Conservation (phyloP, 495 filamentous ascomycete genomes). For the Annulohypoxylon maeteangense region DNA sequence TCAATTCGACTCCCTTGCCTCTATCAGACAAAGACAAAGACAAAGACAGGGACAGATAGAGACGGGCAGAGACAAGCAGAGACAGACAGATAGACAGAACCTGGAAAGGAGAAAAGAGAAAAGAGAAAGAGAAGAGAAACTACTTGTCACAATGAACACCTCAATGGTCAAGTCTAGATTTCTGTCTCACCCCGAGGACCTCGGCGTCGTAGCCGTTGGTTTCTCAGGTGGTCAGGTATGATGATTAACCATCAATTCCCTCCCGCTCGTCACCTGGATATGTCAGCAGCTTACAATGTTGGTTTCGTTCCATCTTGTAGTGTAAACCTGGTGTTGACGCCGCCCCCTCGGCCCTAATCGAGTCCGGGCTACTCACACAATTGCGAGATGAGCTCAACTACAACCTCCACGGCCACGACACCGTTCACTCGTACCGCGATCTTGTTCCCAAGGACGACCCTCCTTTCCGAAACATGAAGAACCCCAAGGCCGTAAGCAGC, state of each 20-base stretch:
- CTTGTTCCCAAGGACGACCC: constrained; percentile 79
- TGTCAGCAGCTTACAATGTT: constrained; percentile 20
- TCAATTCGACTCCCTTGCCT: neutral
- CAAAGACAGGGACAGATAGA: no score
- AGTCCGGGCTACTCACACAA: constrained; percentile 85
- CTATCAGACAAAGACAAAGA: neutral
- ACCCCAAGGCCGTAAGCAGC: constrained; percentile 84
- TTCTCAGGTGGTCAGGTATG: constrained; percentile 96
- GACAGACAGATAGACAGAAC: constrained; percentile 1
- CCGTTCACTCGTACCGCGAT: constrained; percentile 83
- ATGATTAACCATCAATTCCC: constrained; percentile 14
- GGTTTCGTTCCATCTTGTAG: constrained; percentile 57
- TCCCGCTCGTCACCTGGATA: neutral
- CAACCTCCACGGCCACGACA: constrained; percentile 84
- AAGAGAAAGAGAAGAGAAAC: neutral
- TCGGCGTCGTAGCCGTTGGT: constrained; percentile 93
- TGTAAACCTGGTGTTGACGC: constrained; percentile 93
- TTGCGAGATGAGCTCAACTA: constrained; percentile 87
- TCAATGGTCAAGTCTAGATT: constrained; percentile 84
- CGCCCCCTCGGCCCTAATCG: constrained; percentile 89
- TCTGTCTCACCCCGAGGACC: constrained; percentile 77
- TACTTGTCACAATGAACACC: constrained; percentile 57
- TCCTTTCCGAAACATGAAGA: constrained; percentile 89
- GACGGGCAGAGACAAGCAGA: no score
- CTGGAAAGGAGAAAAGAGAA: neutral